phyloP scores from a whole-genome alignment of 306 rosid species.

The Lathyrus sativus region DNA sequence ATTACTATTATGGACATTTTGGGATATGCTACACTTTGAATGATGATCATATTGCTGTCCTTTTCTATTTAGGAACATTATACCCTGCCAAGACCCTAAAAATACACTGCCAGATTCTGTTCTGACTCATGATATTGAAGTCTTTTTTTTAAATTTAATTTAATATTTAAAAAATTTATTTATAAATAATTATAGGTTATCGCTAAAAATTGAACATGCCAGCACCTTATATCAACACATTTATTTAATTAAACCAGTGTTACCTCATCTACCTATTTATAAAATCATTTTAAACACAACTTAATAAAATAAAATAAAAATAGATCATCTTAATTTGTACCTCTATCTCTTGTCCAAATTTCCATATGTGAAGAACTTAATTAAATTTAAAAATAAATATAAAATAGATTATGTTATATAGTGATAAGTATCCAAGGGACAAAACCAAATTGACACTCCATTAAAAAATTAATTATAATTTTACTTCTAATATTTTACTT shows the following conservation, averaged over 20 bases:
- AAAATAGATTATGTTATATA: not conserved
- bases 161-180: no score
- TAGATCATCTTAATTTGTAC: not conserved
- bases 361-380: not conserved
- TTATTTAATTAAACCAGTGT: no score
- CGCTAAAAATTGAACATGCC: no score
- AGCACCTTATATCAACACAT: no score
- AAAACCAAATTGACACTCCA: not conserved
- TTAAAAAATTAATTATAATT: no score
- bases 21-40: not conserved
- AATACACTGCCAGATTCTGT: slow-evolving; percentile 7
- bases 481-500: no score
- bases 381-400: not conserved
- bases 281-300: no score
- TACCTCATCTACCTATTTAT: no score
- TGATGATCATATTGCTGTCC: slow-evolving; percentile 13
- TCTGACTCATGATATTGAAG: not conserved
- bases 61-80: not conserved
- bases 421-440: not conserved
- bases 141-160: not conserved
- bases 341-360: not conserved
- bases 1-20: not conserved
- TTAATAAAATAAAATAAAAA: no score
- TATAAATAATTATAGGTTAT: no score
- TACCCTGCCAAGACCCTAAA: not conserved